Base-by-base conservation (phyloP, 805 yeast genomes). In the Metschnikowia koreensis region DNA sequence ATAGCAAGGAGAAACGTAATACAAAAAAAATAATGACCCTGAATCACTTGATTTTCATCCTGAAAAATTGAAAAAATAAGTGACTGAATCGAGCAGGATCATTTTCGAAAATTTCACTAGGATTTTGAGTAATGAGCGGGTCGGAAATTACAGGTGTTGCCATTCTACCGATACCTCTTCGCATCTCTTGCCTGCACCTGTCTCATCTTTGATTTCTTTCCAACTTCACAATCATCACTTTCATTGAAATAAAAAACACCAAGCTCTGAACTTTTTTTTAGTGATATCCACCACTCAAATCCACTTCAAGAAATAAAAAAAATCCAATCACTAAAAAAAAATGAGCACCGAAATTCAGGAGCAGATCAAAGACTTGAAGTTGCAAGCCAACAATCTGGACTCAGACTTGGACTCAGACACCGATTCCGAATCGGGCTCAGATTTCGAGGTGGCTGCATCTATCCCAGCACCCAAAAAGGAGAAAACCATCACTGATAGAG, bases 401-500 rank as follows among this genome's bases (percentile, higher is more conserved):
- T 38, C 50, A 4, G 51, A 43, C 27, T 34, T 47, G 6, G 52
- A 39, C 27, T 38, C 41, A 6, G 42, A 34, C 17, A n/a, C 52
- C 12, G 26, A 38, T 12, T 29, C 37, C 2, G 52, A 48, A 8
- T 44, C 44, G 13, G 49, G 38, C 17, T 44, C 51, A 13, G 51
- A 43, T 33, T 31, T 36, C n/a, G 38, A 48, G 15, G 37, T 38
- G 34, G 41, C 44, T 40, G 41, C 42, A 38, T 16, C 41, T 11
- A 43, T 10, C 33, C 26, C 28, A 3, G 28, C 33, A n/a, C 22
- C 33, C 7, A 22, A 48, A 13, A 38, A 16, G 13, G 47, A n/a
- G 7, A 64, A 65, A 46, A 69, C 76, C 6, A 52, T 70, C 42
- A 67, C 66, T 9, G 76, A 74, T 44, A 66, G 71, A 37, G 78